Evolutionary conservation across 78 protist species (phyloP).

Genomic region (Thecamonas trahens): DNA sequence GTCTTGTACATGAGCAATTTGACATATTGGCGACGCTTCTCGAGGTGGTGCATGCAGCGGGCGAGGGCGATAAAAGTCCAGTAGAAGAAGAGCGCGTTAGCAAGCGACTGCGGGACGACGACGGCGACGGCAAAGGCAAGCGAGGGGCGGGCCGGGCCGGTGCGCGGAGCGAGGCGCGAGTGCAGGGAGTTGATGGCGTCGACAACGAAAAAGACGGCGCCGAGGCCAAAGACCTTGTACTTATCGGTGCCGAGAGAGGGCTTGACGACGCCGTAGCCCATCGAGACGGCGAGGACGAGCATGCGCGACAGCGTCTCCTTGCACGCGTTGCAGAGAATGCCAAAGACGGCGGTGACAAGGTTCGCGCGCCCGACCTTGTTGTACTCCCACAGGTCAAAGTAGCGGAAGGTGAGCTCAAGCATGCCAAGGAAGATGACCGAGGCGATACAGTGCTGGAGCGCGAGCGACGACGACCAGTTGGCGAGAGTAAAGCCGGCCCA

Average conservation of each 20-base stretch:
- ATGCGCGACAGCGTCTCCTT: constrained; percentile 9
- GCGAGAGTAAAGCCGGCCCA: background rate
- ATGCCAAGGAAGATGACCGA: background rate
- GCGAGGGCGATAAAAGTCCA: background rate
- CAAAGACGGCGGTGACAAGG: background rate
- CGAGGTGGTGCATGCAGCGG: background rate
- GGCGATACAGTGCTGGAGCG: background rate
- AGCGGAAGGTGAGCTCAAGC: background rate
- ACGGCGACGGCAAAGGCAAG: background rate
- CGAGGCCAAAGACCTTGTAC: constrained; percentile 4
- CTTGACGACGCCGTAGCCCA: constrained; percentile 26
- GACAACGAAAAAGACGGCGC: background rate
- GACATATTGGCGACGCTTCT: background rate
- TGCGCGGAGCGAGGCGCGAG: background rate
- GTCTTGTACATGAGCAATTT: constrained; percentile 3
- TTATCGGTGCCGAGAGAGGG: constrained; percentile 9
- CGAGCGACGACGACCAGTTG: background rate
- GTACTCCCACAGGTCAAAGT: background rate
- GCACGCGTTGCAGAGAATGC: background rate
- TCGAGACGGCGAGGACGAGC: constrained; percentile 18
- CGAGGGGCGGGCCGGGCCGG: background rate
- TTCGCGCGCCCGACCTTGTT: background rate
- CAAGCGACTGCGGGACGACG: constrained; percentile 1
- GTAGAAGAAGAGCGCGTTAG: background rate
- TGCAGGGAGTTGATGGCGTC: background rate